A percentile compares a stretch with the other conserved stretches of the same genome.
Evolutionary conservation across 2,329 filamentous ascomycete genomes (phyloP).

Genomic region (Alternaria consortialis): DNA sequence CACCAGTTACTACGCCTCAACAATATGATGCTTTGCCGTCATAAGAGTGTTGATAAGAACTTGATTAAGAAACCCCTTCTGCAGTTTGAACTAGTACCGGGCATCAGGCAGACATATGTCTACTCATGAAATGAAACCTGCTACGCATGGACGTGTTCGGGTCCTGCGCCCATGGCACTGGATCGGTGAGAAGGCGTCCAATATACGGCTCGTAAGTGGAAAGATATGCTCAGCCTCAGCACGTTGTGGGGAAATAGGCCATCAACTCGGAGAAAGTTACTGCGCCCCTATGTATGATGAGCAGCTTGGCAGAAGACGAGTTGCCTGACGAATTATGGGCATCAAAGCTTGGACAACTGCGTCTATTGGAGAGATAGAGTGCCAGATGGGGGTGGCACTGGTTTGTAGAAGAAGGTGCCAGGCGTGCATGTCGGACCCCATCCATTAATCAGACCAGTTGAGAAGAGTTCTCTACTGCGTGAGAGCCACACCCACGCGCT

Average conservation of each 20-base stretch:
- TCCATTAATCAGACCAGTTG: constrained; percentile 23
- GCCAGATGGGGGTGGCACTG: constrained; percentile 38
- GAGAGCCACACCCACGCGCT: constrained; percentile 27
- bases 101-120: constrained; percentile 39
- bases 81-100: constrained; percentile 19
- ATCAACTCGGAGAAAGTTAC: constrained; percentile 22
- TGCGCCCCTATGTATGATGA: constrained; percentile 20
- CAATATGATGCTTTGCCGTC: constrained; percentile 26
- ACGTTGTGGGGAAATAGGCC: constrained; percentile 33
- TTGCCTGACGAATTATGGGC: constrained; percentile 28
- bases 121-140: constrained; percentile 30
- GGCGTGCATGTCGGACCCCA: constrained; percentile 20
- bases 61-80: constrained; percentile 17
- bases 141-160: constrained; percentile 28
- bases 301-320: constrained; percentile 16
- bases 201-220: constrained; percentile 26
- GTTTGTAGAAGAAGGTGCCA: constrained; percentile 13
- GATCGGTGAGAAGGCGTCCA: constrained; percentile 36
- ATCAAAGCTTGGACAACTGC: constrained; percentile 22
- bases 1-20: constrained; percentile 27
- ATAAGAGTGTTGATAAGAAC: constrained; percentile 18
- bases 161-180: constrained; percentile 25
- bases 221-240: constrained; percentile 42
- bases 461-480: constrained; percentile 24
- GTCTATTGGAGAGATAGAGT: constrained; percentile 8